These are phyloP conservation scores for Phyllachora maydis DNA, from an alignment of 2,329 filamentous ascomycete species.

Conservation along the genomic window DNA sequence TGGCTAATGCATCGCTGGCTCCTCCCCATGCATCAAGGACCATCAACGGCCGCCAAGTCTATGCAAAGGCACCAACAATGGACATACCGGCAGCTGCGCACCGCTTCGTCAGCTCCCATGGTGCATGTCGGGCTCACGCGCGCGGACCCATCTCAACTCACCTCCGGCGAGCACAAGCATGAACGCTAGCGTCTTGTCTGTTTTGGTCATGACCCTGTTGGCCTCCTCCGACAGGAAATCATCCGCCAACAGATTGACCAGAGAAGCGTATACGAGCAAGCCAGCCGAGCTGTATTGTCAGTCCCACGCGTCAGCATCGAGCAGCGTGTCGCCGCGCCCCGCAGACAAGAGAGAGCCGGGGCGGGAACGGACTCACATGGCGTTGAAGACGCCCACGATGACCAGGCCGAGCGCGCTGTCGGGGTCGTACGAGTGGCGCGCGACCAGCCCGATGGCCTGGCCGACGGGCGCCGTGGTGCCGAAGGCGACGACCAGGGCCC, in stretches of 20 bases:
- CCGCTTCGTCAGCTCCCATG: slow-evolving; percentile 3
- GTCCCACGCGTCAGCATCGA: background rate
- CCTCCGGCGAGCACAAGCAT: slow-evolving; percentile 27
- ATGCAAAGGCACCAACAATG: slow-evolving; percentile 23
- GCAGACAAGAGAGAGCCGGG: too few species aligned
- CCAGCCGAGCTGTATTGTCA: slow-evolving; percentile 27
- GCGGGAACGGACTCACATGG: slow-evolving; percentile 26
- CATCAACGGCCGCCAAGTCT: too few species aligned
- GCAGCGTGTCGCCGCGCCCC: too few species aligned
- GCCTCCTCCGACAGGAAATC: slow-evolving; percentile 43
- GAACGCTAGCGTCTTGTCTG: slow-evolving; percentile 31
- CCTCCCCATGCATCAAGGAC: too few species aligned
- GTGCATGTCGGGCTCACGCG: background rate
- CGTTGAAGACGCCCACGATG: slow-evolving; percentile 43
- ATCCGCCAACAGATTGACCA: slow-evolving; percentile 42
- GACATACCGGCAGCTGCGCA: slow-evolving; percentile 20
- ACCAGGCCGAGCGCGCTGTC: slow-evolving; percentile 42
- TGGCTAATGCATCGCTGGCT: too few species aligned
- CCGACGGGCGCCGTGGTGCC: slow-evolving; percentile 43
- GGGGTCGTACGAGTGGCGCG: slow-evolving; percentile 37
- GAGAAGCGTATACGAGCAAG: slow-evolving; percentile 37
- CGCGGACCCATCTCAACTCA: slow-evolving; percentile 12
- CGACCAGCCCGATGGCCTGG: slow-evolving; percentile 38
- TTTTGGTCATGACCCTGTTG: slow-evolving; percentile 23
- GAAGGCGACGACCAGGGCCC: slow-evolving; percentile 40